Conservation (phyloP, 345 rosid genomes). For the Eucalyptus dawsonii region DNA sequence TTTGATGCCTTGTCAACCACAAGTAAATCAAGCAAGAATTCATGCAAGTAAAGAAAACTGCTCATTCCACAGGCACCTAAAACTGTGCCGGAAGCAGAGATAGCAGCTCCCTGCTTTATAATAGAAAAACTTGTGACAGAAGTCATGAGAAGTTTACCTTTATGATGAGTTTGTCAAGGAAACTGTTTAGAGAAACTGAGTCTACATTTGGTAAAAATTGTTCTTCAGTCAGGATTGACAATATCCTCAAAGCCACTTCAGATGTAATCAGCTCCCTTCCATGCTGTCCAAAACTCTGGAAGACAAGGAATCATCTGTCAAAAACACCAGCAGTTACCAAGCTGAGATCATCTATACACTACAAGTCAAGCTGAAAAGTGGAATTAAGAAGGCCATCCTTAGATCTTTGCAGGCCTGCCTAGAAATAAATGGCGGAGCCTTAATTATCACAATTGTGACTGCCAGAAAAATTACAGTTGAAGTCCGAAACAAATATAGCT, state of each 20-base stretch:
- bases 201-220: constrained; percentile 47
- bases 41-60: background rate
- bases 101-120: background rate
- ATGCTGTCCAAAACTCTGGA: constrained; percentile 99
- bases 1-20: background rate
- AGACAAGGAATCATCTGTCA: constrained; percentile 99
- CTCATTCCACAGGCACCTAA: background rate
- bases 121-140: background rate
- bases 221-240: constrained; percentile 83
- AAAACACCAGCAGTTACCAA: constrained; percentile 62
- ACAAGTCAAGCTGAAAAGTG: constrained; percentile 1
- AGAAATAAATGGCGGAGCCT: background rate
- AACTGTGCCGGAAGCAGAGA: background rate
- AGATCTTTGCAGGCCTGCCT: background rate
- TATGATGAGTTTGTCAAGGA: constrained; percentile 58
- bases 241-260: constrained; percentile 71
- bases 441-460: background rate
- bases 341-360: constrained; percentile 25
- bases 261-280: constrained; percentile 94
- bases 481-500: background rate
- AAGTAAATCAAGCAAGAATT: background rate
- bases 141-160: constrained; percentile 32
- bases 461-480: background rate
- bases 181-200: constrained; percentile 24
- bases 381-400: background rate